phyloP scores from a whole-genome alignment of 2,329 filamentous ascomycete genomes.

The Botrytis sinoallii region DNA sequence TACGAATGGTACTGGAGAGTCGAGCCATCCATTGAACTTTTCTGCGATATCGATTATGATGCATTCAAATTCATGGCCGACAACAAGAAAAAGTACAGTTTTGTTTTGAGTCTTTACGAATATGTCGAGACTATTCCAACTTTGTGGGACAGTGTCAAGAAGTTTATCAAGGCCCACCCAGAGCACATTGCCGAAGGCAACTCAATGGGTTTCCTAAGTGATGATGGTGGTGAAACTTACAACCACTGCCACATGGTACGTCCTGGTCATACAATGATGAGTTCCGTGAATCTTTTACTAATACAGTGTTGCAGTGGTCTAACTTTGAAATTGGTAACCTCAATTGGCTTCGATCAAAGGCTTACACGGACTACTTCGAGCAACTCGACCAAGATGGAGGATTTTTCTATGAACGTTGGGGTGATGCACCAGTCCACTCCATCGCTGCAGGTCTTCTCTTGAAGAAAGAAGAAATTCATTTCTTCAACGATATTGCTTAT shows the following conservation, averaged over 20 bases:
- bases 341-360: conserved; percentile 84
- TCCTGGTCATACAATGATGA: conserved; percentile 27
- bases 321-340: conserved; percentile 97
- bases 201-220: conserved; percentile 85
- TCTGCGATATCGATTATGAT: conserved; percentile 93
- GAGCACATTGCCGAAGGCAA: conserved; percentile 84
- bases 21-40: conserved; percentile 93
- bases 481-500: conserved; percentile 99
- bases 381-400: conserved; percentile 85
- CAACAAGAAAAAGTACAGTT: conserved; percentile 97
- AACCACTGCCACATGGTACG: conserved; percentile 96
- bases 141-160: conserved; percentile 91
- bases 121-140: conserved; percentile 93
- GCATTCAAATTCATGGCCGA: conserved; percentile 96
- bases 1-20: conserved; percentile 99
- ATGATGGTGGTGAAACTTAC: conserved; percentile 87
- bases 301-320: conserved; percentile 68
- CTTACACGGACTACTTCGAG: conserved; percentile 89
- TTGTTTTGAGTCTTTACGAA: conserved; percentile 92
- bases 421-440: conserved; percentile 96
- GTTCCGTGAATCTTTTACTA: not conserved
- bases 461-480: conserved; percentile 91
- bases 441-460: conserved; percentile 86
- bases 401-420: conserved; percentile 99
- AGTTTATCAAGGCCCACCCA: conserved; percentile 86